Evolutionary conservation across 495 filamentous ascomycete genomes (phyloP), one percentile per base, ranked within the genome.

Genomic region (Podospora fimiseda): DNA sequence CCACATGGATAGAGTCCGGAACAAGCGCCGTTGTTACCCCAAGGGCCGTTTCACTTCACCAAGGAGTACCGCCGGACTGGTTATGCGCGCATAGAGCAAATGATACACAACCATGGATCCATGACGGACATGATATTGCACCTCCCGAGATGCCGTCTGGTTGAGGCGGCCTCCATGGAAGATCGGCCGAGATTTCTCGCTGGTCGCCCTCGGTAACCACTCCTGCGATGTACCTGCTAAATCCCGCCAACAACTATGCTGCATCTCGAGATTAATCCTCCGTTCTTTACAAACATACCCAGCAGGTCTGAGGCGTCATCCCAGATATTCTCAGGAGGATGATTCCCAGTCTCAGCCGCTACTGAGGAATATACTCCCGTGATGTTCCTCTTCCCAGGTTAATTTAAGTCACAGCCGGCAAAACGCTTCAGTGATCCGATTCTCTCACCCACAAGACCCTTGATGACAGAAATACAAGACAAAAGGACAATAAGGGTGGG

Each of bases 371-470:
- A 1, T 24, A n/a, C n/a, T n/a, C n/a, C n/a, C n/a, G n/a, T n/a
- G 9, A 44, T 16, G 18, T 20, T 21, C 23, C 14, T 37, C 19
- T 21, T 42, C 9, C 43, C 45, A 36, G 20, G 37, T 53, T 59
- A 57, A 60, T 65, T n/a, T 43, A 57, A 58, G 48, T 37, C 46
- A 24, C 16, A 30, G 38, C 55, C 62, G 62, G 62, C 62, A 65
- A 63, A 65, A 53, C 50, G 42, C 11, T 47, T 13, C 4, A 53
- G 44, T 63, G 60, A 61, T 53, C 58, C 60, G 58, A 61, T 58
- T 30, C 49, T 16, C 20, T 30, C 58, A 58, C 46, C 48, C 57
- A 53, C 53, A 43, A 57, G 48, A 56, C 43, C 39, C 22, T 24
- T 11, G 19, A 33, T 23, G 19, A 9, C 24, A 39, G 33, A 20